These are phyloP conservation scores for Penicillium sp. DNA, from an alignment of 2,329 filamentous ascomycete species.

Conservation along the genomic window DNA sequence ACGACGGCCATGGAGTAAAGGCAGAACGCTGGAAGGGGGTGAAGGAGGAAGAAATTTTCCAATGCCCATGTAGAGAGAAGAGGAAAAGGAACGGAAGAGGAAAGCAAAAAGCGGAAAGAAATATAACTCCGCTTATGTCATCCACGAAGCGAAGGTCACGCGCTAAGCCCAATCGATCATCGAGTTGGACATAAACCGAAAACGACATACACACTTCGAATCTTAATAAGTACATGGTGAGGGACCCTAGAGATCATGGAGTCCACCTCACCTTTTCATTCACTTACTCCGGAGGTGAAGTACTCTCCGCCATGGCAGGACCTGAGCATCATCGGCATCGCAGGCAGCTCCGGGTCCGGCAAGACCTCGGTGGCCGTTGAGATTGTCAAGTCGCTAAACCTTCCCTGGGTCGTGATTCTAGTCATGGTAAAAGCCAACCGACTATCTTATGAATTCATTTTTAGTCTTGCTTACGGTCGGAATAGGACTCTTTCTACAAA, in stretches of 20 bases:
- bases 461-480: slow-evolving; percentile 17
- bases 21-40: slow-evolving; percentile 21
- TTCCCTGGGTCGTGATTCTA: slow-evolving; percentile 97
- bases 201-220: slow-evolving; percentile 1
- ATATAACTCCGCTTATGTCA: slow-evolving; percentile 19
- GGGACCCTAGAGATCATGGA: slow-evolving; percentile 28
- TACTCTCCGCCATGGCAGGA: slow-evolving; percentile 96
- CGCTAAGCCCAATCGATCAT: slow-evolving; percentile 28
- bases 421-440: slow-evolving; percentile 69
- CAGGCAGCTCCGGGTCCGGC: slow-evolving; percentile 89
- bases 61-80: slow-evolving; percentile 13
- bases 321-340: slow-evolving; percentile 93
- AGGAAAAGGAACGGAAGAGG: slow-evolving; percentile 24
- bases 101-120: slow-evolving; percentile 8
- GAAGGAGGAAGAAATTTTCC: slow-evolving; percentile 17
- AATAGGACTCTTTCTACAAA: slow-evolving; percentile 95
- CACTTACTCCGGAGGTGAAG: slow-evolving; percentile 53
- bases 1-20: slow-evolving; percentile 35
- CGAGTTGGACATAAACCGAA: slow-evolving; percentile 9
- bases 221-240: slow-evolving; percentile 2
- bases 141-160: slow-evolving; percentile 34
- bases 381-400: slow-evolving; percentile 82
- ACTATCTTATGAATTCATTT: background rate
- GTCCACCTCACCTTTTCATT: slow-evolving; percentile 39
- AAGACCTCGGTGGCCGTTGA: slow-evolving; percentile 93